Evolutionary conservation across 257 asterid species (phyloP).

Genomic region (Marsdenia floribunda): DNA sequence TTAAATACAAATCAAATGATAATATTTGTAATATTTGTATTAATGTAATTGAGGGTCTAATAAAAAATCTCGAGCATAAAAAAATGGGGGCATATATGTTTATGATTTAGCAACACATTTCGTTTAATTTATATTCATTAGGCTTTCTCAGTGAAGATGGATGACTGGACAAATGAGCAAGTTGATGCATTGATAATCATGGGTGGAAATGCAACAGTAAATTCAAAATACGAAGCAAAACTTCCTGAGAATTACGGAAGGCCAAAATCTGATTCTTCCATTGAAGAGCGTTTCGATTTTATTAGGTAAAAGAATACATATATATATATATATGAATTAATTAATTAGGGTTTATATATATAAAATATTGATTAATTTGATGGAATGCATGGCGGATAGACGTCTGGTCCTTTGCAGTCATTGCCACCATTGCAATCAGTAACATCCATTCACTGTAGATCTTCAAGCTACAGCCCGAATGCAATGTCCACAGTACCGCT

Average conservation of each 20-base stretch:
- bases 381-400: conserved; percentile 28
- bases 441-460: conserved; percentile 31
- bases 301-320: conserved; percentile 41
- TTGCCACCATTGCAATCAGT: conserved; percentile 10
- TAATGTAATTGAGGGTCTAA: no score
- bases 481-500: conserved; percentile 16
- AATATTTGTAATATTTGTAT: no score
- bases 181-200: conserved; percentile 61
- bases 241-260: conserved; percentile 53
- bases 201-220: conserved; percentile 77
- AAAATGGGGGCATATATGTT: no score
- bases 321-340: no score
- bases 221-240: conserved; percentile 66
- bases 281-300: conserved; percentile 82
- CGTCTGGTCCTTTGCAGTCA: conserved; percentile 46
- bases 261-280: conserved; percentile 62
- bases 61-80: no score
- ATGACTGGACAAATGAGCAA: conserved; percentile 88
- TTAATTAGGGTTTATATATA: no score
- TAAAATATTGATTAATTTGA: not conserved
- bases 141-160: conserved; percentile 82
- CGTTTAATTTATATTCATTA: conserved; percentile 3
- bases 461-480: conserved; percentile 30
- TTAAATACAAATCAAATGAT: no score
- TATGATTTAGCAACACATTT: not conserved